These are phyloP conservation scores for Lactarius vividus DNA, from an alignment of 768 basidiomycete species.

Conservation along the genomic window DNA sequence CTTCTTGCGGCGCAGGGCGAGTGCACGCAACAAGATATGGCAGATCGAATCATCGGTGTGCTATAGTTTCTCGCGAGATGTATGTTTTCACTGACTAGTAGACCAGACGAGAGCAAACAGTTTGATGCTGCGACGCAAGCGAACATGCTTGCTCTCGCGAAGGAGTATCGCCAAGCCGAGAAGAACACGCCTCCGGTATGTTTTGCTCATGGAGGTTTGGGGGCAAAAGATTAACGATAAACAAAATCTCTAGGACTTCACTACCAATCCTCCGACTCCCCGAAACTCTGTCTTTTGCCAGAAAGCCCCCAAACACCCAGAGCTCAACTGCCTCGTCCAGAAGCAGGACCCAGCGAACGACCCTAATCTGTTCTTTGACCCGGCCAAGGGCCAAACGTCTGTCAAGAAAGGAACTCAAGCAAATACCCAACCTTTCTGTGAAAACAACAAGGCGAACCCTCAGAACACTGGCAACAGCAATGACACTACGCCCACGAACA, in stretches of 20 bases:
- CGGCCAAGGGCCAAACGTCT: slow-evolving; percentile 33
- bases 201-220: neutral
- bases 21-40: slow-evolving; percentile 57
- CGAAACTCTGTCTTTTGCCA: slow-evolving; percentile 53
- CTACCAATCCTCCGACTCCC: slow-evolving; percentile 46
- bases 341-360: slow-evolving; percentile 38
- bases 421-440: slow-evolving; percentile 33
- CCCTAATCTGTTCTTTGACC: slow-evolving; percentile 36
- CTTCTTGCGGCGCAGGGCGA: slow-evolving; percentile 51
- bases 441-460: neutral
- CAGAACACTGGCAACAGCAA: neutral
- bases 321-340: slow-evolving; percentile 39
- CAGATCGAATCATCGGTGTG: slow-evolving; percentile 55
- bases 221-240: neutral
- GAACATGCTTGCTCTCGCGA: slow-evolving; percentile 51
- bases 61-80: neutral
- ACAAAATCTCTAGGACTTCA: slow-evolving; percentile 43
- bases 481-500: no score
- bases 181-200: slow-evolving; percentile 58
- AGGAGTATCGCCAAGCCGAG: slow-evolving; percentile 53
- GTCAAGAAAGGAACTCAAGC: slow-evolving; percentile 48
- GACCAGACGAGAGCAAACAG: slow-evolving; percentile 48
- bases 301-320: slow-evolving; percentile 36
- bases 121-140: slow-evolving; percentile 50
- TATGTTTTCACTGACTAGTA: neutral